Evolutionary conservation across 225 moss, liverwort and hornwort genomes (phyloP).

Genomic region (Antitrichia curtipendula): DNA sequence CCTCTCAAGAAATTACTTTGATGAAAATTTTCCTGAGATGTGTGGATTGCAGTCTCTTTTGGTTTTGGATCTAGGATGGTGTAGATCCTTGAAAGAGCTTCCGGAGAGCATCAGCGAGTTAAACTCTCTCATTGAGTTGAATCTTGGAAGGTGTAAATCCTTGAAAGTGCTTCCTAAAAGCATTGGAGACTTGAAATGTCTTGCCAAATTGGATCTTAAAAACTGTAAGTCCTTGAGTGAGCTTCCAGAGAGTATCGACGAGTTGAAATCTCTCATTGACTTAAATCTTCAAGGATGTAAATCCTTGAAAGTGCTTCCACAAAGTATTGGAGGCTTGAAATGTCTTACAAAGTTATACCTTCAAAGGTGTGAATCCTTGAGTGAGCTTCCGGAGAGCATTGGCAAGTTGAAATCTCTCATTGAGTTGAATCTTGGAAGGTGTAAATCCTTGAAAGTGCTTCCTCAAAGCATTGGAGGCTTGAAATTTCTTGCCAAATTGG

Average conservation of each 20-base stretch:
- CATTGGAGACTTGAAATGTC: not conserved
- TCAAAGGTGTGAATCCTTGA: too few species aligned
- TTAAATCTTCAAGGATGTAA: not conserved
- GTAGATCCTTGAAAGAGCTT: not conserved
- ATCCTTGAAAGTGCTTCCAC: not conserved
- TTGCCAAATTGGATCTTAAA: not conserved
- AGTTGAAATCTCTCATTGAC: not conserved
- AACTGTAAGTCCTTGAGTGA: not conserved
- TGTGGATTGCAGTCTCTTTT: not conserved
- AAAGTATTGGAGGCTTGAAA: not conserved
- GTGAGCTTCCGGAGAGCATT: too few species aligned
- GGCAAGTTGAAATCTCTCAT: too few species aligned
- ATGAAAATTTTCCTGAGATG: not conserved
- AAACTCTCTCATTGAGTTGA: not conserved
- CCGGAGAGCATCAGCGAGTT: not conserved
- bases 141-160: not conserved
- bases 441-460: too few species aligned
- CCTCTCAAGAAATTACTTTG: accelerated
- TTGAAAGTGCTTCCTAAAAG: not conserved
- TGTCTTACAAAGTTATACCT: too few species aligned
- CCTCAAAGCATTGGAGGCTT: too few species aligned
- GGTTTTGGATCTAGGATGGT: not conserved
- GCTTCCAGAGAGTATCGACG: not conserved
- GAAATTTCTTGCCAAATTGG: too few species aligned
- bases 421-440: too few species aligned